Evolutionary conservation across 2,329 filamentous ascomycete genomes (phyloP).

Genomic region (Teratosphaeria viscida): DNA sequence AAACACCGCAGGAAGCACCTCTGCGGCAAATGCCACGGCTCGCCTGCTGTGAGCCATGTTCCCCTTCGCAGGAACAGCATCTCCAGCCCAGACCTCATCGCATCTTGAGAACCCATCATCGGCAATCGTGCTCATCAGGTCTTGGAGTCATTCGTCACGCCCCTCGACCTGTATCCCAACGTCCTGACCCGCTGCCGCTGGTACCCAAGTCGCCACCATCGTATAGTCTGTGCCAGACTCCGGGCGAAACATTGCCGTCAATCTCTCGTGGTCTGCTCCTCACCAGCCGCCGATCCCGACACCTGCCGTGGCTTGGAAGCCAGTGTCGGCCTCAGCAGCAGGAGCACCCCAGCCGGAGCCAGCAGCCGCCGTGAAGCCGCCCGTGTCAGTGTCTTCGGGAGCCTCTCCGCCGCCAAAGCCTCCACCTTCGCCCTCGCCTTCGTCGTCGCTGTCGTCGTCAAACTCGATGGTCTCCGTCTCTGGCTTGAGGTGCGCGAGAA

Average conservation of each 20-base stretch:
- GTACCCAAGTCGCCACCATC: neutral
- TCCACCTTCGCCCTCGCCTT: constrained; percentile 2
- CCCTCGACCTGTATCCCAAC: neutral
- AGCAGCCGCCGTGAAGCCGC: constrained; percentile 3
- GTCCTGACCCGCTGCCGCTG: neutral
- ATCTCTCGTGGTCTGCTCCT: neutral
- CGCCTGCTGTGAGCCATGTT: neutral
- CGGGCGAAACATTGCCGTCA: neutral
- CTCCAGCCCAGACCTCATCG: neutral
- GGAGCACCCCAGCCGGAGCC: constrained; percentile 12
- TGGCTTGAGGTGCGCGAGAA: constrained; percentile 57
- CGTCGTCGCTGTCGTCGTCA: constrained; percentile 10
- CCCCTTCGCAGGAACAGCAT: neutral
- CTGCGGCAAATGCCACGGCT: neutral
- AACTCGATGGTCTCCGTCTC: constrained; percentile 33
- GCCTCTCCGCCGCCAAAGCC: constrained; percentile 3
- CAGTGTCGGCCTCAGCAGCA: constrained; percentile 1
- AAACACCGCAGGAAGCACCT: neutral
- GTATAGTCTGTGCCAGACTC: neutral
- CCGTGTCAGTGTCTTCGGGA: constrained; percentile 10
- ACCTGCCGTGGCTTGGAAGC: neutral
- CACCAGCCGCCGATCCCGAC: neutral
- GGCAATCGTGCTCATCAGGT: neutral
- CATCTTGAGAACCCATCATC: neutral
- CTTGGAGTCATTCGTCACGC: neutral